phyloP scores from a whole-genome alignment of 306 rosid species.

The Pueraria montana region DNA sequence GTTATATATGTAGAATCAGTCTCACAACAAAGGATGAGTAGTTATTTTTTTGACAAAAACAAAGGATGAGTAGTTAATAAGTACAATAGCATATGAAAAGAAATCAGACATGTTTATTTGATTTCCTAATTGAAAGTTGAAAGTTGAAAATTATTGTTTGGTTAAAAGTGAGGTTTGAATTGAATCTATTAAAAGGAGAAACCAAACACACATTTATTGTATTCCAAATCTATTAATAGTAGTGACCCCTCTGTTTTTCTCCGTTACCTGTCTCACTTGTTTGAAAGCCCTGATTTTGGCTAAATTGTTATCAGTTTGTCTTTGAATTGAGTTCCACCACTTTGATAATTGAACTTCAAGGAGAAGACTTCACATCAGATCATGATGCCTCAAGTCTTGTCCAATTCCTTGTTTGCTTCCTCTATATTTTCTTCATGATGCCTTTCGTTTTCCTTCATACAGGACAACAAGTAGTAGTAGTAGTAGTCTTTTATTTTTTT shows the following conservation, averaged over 20 bases:
- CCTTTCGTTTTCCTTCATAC: conserved; percentile 33
- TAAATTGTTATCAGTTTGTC: conserved; percentile 40
- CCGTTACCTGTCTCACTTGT: conserved; percentile 22
- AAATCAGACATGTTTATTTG: neutral
- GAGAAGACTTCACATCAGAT: conserved; percentile 49
- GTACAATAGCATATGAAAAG: neutral
- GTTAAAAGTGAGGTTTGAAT: conserved; percentile 29
- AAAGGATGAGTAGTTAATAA: neutral
- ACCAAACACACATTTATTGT: conserved; percentile 23
- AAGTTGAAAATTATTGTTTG: neutral
- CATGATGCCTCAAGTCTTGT: conserved; percentile 46
- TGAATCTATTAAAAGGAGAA: conserved; percentile 8
- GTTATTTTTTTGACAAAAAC: too few species aligned
- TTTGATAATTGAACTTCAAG: conserved; percentile 38
- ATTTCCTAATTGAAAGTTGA: neutral
- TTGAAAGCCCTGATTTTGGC: conserved; percentile 37
- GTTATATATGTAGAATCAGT: neutral
- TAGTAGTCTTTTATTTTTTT: neutral
- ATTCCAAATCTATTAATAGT: conserved; percentile 17
- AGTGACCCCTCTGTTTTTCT: conserved; percentile 30
- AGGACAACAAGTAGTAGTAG: neutral
- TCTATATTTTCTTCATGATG: conserved; percentile 18
- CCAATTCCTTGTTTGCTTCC: conserved; percentile 47
- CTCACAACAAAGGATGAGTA: too few species aligned
- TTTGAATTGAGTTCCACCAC: conserved; percentile 54